phyloP scores from a whole-genome alignment of 495 filamentous ascomycete species.

The Penicillium angulare region DNA sequence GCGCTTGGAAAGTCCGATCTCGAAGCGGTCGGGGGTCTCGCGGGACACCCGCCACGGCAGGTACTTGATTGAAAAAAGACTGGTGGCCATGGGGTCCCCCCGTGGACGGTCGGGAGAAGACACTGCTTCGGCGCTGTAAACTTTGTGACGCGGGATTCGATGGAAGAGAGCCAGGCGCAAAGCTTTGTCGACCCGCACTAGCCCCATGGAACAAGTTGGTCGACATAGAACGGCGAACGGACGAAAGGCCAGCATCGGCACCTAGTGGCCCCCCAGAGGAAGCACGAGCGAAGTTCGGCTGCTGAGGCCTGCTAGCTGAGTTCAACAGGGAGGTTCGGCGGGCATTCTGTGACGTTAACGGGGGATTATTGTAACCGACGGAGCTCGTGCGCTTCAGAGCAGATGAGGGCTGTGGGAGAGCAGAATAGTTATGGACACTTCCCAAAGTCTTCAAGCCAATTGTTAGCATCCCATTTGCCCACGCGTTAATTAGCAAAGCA shows the following conservation, averaged over 20 bases:
- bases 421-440: slow-evolving; percentile 70
- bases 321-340: slow-evolving; percentile 83
- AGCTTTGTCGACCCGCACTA: slow-evolving; percentile 63
- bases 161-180: slow-evolving; percentile 61
- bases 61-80: slow-evolving; percentile 88
- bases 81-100: slow-evolving; percentile 67
- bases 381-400: slow-evolving; percentile 91
- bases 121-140: slow-evolving; percentile 76
- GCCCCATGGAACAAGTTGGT: slow-evolving; percentile 59
- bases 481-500: slow-evolving; percentile 7
- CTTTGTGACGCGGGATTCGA: slow-evolving; percentile 41
- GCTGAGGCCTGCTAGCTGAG: slow-evolving; percentile 82
- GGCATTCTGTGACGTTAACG: slow-evolving; percentile 65
- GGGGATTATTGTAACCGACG: slow-evolving; percentile 63
- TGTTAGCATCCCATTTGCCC: slow-evolving; percentile 16
- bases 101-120: slow-evolving; percentile 69
- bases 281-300: slow-evolving; percentile 79
- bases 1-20: slow-evolving; percentile 73
- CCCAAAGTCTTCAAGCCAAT: slow-evolving; percentile 64
- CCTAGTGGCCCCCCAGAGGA: slow-evolving; percentile 72
- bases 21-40: slow-evolving; percentile 86
- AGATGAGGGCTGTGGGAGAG: slow-evolving; percentile 90
- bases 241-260: slow-evolving; percentile 74
- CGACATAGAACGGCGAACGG: slow-evolving; percentile 83
- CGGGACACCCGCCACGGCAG: slow-evolving; percentile 72